These are phyloP conservation scores for Rutidosis leptorrhynchoides DNA, from an alignment of 129 eudicot genomes.

Conservation along the genomic window DNA sequence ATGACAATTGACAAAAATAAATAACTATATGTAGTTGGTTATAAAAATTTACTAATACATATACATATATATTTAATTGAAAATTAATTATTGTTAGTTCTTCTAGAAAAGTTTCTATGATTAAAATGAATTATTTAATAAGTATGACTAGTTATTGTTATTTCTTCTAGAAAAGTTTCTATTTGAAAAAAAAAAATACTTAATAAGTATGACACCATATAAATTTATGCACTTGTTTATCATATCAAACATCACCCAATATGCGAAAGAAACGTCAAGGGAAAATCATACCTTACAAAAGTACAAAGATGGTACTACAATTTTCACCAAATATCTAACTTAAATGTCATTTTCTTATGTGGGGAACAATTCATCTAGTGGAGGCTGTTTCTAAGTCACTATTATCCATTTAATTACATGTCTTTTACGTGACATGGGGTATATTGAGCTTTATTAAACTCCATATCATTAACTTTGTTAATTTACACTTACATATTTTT, in stretches of 20 bases:
- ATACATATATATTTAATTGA: too few relatives aligned
- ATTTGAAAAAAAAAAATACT: not conserved
- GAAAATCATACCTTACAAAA: slow-evolving; percentile 15
- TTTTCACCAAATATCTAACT: slow-evolving; percentile 2
- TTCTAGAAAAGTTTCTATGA: not conserved
- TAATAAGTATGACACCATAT: not conserved
- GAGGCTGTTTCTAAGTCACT: slow-evolving; percentile 17
- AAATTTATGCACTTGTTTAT: slow-evolving; percentile 5
- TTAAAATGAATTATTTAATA: not conserved
- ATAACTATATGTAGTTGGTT: too few relatives aligned
- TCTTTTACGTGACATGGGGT: too few relatives aligned
- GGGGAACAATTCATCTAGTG: slow-evolving; percentile 21
- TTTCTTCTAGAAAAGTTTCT: not conserved
- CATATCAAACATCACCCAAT: slow-evolving; percentile 14
- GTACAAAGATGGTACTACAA: slow-evolving; percentile 17
- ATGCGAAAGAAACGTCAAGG: not conserved
- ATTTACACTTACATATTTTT: too few relatives aligned
- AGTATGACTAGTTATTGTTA: not conserved
- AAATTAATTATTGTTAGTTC: too few relatives aligned
- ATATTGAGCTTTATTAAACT: too few relatives aligned
- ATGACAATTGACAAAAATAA: too few relatives aligned
- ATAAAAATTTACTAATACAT: too few relatives aligned
- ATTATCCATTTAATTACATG: slow-evolving; percentile 2
- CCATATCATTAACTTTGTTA: too few relatives aligned
- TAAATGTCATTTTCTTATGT: slow-evolving; percentile 1